Evolutionary conservation across 441 rosid genomes (phyloP).

Genomic region (Jatropha multifida): DNA sequence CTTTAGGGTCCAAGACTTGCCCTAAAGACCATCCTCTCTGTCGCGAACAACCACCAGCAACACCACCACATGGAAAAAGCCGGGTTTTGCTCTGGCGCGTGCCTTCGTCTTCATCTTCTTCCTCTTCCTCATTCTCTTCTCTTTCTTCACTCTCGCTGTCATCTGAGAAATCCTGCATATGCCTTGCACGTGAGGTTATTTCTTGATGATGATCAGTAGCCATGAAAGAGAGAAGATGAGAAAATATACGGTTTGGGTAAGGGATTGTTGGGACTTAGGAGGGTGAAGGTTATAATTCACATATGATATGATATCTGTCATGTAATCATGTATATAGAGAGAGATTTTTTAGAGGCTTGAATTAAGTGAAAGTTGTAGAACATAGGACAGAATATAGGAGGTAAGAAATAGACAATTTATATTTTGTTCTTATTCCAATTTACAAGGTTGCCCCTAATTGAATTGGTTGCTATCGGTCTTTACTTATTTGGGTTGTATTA

Average conservation of each 20-base stretch:
- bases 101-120: conserved; percentile 26
- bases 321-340: background rate
- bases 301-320: background rate
- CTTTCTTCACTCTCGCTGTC: conserved; percentile 28
- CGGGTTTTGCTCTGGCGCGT: conserved; percentile 3
- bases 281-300: background rate
- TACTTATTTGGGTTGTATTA: background rate
- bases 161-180: conserved; percentile 37
- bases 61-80: conserved; percentile 25
- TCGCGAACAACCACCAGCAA: conserved; percentile 13
- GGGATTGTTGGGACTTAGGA: background rate
- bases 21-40: conserved; percentile 46
- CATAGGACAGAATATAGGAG: background rate
- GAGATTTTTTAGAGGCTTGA: background rate
- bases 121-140: conserved; percentile 13
- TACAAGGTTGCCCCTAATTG: background rate
- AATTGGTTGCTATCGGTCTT: background rate
- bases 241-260: conserved; percentile 2
- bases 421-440: background rate
- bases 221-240: conserved; percentile 19
- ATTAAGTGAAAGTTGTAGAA: background rate
- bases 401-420: background rate
- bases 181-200: conserved; percentile 31
- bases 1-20: conserved; percentile 72
- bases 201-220: conserved; percentile 33